Evolutionary conservation across 2,329 filamentous ascomycete species (phyloP).

Genomic region (Cephalotrichum gorgonifer): DNA sequence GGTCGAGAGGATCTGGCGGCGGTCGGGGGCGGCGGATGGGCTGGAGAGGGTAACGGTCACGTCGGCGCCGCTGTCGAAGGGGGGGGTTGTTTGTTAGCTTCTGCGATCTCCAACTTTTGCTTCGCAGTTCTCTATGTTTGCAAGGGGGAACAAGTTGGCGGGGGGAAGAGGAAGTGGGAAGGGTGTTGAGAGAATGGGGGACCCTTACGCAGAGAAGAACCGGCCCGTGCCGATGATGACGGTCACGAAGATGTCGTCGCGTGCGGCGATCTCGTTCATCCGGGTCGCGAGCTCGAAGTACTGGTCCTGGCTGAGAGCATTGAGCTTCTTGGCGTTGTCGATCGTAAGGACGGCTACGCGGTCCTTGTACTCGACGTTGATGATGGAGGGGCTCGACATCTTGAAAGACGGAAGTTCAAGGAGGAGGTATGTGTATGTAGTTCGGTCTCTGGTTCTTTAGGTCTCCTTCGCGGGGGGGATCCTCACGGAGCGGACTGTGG

Average conservation of each 20-base stretch:
- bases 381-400: slow-evolving; percentile 12
- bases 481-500: no score
- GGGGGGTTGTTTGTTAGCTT: slow-evolving; percentile 4
- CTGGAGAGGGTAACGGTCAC: slow-evolving; percentile 3
- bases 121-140: not conserved
- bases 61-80: slow-evolving; percentile 5
- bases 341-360: slow-evolving; percentile 67
- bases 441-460: no score
- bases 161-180: not conserved
- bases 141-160: not conserved
- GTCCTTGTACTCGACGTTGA: slow-evolving; percentile 28
- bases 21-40: not conserved
- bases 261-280: slow-evolving; percentile 66
- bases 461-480: no score
- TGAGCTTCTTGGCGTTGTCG: slow-evolving; percentile 77
- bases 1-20: slow-evolving; percentile 46
- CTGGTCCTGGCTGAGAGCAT: slow-evolving; percentile 59
- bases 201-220: slow-evolving; percentile 73
- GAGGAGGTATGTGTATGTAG: no score
- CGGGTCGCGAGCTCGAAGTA: slow-evolving; percentile 70
- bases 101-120: not conserved
- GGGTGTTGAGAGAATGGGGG: not conserved
- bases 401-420: no score
- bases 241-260: slow-evolving; percentile 75
- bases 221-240: slow-evolving; percentile 75